These are phyloP conservation scores for Termitomyces sp. DNA, from an alignment of 768 basidiomycete genomes.

Conservation along the genomic window DNA sequence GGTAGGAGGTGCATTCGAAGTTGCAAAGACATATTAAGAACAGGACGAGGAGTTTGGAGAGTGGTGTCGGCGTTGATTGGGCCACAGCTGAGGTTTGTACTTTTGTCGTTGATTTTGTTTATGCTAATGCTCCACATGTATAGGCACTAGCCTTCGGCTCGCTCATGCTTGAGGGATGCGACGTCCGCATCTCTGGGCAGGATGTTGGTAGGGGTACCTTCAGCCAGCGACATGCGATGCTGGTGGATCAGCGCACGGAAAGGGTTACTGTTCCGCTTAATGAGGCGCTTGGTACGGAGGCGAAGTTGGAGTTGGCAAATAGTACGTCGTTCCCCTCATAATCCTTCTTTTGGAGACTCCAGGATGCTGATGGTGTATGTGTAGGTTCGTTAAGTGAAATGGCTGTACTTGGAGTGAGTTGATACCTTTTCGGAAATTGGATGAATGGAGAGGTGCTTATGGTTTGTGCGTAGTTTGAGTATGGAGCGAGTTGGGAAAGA, in stretches of 20 bases:
- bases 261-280: conserved; percentile 80
- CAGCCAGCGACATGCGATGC: conserved; percentile 87
- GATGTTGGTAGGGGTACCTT: conserved; percentile 91
- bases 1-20: conserved; percentile 76
- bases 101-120: background rate
- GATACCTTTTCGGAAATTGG: background rate
- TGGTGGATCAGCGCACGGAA: conserved; percentile 85
- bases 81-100: conserved; percentile 74
- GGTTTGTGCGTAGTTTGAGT: conserved; percentile 63
- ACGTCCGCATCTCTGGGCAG: conserved; percentile 89
- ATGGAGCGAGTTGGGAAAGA: conserved; percentile 85
- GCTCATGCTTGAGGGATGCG: conserved; percentile 74
- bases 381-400: conserved; percentile 84
- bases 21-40: conserved; percentile 76
- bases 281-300: conserved; percentile 55
- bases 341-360: background rate
- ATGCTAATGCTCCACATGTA: background rate
- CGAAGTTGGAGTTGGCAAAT: conserved; percentile 82
- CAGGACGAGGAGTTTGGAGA: conserved; percentile 63
- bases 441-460: background rate
- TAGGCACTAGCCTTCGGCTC: conserved; percentile 88
- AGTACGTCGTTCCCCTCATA: conserved; percentile 41
- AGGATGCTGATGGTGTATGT: background rate
- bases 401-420: conserved; percentile 77
- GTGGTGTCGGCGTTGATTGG: conserved; percentile 76